Percentiles rank a stretch among this genome's conserved stretches.
Conservation (phyloP, 2,329 filamentous ascomycete species). For the Salinomyces thailandicus region DNA sequence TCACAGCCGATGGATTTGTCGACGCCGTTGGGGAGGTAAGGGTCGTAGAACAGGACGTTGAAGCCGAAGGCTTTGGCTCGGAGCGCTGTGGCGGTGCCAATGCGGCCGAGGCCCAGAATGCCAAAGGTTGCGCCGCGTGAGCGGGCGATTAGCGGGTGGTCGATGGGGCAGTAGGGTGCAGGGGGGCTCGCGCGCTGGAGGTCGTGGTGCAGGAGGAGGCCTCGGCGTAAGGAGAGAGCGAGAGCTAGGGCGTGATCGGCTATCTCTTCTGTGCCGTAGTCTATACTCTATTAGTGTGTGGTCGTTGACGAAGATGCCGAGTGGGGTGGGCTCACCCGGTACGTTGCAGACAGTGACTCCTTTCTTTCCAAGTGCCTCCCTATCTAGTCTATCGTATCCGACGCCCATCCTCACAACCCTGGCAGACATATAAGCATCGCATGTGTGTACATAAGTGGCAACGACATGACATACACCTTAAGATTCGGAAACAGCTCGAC, state of each 20-base stretch:
- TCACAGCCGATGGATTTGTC: slow-evolving; percentile 23
- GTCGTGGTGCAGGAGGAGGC: slow-evolving; percentile 23
- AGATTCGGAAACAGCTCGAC: slow-evolving; percentile 21
- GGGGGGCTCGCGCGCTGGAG: slow-evolving; percentile 21
- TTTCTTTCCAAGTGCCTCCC: slow-evolving; percentile 15
- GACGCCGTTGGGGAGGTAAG: slow-evolving; percentile 23
- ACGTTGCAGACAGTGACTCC: slow-evolving; percentile 23
- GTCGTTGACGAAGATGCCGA: too few relatives aligned
- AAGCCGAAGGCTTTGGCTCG: slow-evolving; percentile 24
- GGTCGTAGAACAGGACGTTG: slow-evolving; percentile 25
- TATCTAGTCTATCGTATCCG: slow-evolving; percentile 24
- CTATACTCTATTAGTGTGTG: too few relatives aligned
- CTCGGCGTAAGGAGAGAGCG: slow-evolving; percentile 19
- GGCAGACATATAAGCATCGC: not conserved
- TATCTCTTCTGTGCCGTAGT: slow-evolving; percentile 25
- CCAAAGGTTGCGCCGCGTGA: slow-evolving; percentile 20
- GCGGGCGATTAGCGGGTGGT: slow-evolving; percentile 20
- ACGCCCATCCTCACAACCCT: slow-evolving; percentile 26
- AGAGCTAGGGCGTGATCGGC: slow-evolving; percentile 24
- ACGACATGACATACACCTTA: slow-evolving; percentile 22
- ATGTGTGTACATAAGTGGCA: too few relatives aligned
- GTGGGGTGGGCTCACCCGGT: slow-evolving; percentile 7
- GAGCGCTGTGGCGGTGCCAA: slow-evolving; percentile 22
- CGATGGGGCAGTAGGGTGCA: slow-evolving; percentile 21
- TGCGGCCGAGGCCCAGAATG: slow-evolving; percentile 22